Base-by-base conservation (phyloP, 1,284 basidiomycete species). In the Rhodotorula sp. region DNA sequence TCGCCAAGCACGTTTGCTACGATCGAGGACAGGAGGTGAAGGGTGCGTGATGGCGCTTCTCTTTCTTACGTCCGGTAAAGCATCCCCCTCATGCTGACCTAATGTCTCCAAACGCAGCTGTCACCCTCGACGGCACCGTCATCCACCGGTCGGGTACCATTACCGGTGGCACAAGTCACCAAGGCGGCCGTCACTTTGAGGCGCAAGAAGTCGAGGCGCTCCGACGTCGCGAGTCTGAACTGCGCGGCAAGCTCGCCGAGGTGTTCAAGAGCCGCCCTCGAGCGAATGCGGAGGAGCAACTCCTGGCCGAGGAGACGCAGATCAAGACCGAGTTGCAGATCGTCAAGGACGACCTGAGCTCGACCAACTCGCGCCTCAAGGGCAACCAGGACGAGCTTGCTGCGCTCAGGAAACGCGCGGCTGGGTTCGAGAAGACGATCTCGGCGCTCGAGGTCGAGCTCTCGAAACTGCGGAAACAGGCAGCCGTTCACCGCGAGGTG, bases 91-190 rank as follows among this genome's bases (percentile, higher is more conserved):
- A 29, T 43, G 39, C 39, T 60, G 20, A 18, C 31, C 39, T 39
- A 21, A 51, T 23, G 3, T 15, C 21, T 4, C 20, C 1, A 0
- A 4, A 10, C 29, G 12, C 75, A 97, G 95, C 95, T 70, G 96
- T 99, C 16, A 96, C 97, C 0, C 85, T 99, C 56, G 95, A 99
- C 62, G 97, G 97, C 0, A 98, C 95, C 0, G 85, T 99, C 68
- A 97, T 99, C 65, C 97, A 99, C 82, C 97, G 96, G 85, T 94
- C 91, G 76, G 97, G 97, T 77, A 84, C 97, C 60, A 99, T 99
- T 80, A 99, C 97, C 49, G 97, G 97, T 83, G 97, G 97, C 58
- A 85, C 88, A 48, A 92, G 91, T 73, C 88, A 89, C 75, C 86
- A 85, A 52, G 70, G 77, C 71, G 86, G 86, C 62, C 90, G 91